Base-by-base conservation (phyloP, 768 basidiomycete genomes). In the Tephrocybe sp. region DNA sequence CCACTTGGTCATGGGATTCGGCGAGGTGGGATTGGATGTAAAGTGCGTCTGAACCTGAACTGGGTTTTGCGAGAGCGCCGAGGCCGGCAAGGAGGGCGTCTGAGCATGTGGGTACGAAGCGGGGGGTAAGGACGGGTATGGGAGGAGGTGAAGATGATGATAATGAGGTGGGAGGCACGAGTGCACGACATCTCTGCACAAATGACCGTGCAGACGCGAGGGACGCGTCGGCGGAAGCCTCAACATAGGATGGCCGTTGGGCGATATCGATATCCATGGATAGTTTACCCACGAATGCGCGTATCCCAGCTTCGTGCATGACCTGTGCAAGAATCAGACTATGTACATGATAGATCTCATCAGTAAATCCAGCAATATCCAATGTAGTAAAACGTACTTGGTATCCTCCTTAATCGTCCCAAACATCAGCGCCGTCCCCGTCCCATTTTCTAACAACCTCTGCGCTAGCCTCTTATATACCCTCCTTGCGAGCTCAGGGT, bases 51-150 rank as follows among this genome's bases (percentile, higher is more conserved):
- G 73, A 62, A n/a, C n/a, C n/a, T n/a, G n/a, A n/a, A n/a, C n/a
- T 30, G 65, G 61, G 20, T 66, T 52, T 0, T 9, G 1, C 0
- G 45, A 5, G 26, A 7, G 72, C 63, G 3, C 82, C 84, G 0
- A 96, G 72, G 8, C 82, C 85, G 8, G 55, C 54, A 0, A 95
- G 74, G 26, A 94, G 72, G 39, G 77, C 81, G 44, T 88, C 73
- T 1, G 89, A 87, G 63, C 92, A 95, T 0, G 92, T 92, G 1
- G 93, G 93, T 2, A 95, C 85, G 56, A 95, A 96, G 14, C 93
- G 82, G 0, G 93, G 93, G 0, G 93, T 94, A 48, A 96, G 66
- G 9, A 95, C 89, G 1, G 93, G 93, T 50, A 87, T 79, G 4
- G 93, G 77, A 8, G 90, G 73, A 9, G 76, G 74, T 39, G 64